Evolutionary conservation across 2,329 filamentous ascomycete genomes (phyloP).

Genomic region (Ilyonectria robusta): DNA sequence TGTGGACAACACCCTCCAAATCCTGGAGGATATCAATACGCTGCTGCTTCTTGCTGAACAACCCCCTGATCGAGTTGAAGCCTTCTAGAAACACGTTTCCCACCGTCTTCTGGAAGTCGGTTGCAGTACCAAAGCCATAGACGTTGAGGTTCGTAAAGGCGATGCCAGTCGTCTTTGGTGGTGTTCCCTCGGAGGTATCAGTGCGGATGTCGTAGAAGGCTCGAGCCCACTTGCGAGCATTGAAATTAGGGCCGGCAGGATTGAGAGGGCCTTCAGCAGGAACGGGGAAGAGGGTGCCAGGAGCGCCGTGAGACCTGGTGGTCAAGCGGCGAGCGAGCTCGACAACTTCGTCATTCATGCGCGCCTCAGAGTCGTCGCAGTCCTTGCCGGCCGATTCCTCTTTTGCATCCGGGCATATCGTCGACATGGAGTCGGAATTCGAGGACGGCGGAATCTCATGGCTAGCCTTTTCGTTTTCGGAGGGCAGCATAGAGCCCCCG

Average conservation of each 20-base stretch:
- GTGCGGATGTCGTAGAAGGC: conserved; percentile 49
- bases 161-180: conserved; percentile 72
- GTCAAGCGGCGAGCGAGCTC: conserved; percentile 35
- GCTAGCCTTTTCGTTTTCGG: conserved; percentile 7
- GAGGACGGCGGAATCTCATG: conserved; percentile 9
- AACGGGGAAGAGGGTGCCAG: conserved; percentile 40
- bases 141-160: conserved; percentile 75
- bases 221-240: conserved; percentile 59
- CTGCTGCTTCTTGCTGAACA: conserved; percentile 66
- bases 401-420: conserved; percentile 4
- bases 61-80: conserved; percentile 56
- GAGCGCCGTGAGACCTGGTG: conserved; percentile 23
- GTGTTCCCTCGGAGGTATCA: conserved; percentile 58
- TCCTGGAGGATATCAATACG: conserved; percentile 75
- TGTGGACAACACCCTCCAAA: conserved; percentile 75
- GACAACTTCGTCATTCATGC: conserved; percentile 21
- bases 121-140: conserved; percentile 73
- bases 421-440: conserved; percentile 10
- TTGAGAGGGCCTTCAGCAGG: conserved; percentile 49
- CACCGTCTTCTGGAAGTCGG: conserved; percentile 78
- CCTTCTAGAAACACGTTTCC: conserved; percentile 68
- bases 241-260: conserved; percentile 57
- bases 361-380: conserved; percentile 5
- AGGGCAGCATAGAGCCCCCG: conserved; percentile 2
- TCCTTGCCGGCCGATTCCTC: not conserved